Base-by-base conservation (phyloP, 2,329 filamentous ascomycete species). In the Bimuria novae-zelandiae region DNA sequence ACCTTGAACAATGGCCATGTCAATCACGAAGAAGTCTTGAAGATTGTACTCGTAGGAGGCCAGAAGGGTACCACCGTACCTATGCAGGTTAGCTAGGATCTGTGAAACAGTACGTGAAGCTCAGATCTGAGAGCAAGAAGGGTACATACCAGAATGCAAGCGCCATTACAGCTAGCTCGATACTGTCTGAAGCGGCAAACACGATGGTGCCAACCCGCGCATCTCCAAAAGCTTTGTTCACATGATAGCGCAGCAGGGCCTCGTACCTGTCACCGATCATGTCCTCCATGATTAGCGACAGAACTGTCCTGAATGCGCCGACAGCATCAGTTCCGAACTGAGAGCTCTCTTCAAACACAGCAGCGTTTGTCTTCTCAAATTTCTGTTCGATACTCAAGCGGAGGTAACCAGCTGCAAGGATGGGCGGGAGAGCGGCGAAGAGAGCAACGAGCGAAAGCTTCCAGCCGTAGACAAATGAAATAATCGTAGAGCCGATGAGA, bases 301-400 rank as follows among this genome's bases (percentile, higher is more conserved):
- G 77, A 4, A 92, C 89, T 0, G 89, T 92, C 8, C 89, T 81
- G 69, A 90, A 89, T 0, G 88, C 88, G 1, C 85, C 82, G 35
- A 92, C 89, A 3, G 88, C 83, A 68, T 92, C 89, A 1, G 87
- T 83, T 0, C 87, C 89, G 61, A 91, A 90, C 62, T 89, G 84
- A 17, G 88, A 89, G 63, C 86, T 90, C 59, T 88, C 84, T 14
- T 82, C 80, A 60, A 90, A 91, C 0, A 90, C 85, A 10, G 79
- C 80, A 1, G 82, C 81, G 59, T 88, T 89, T 79, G 89, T 83
- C 61, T 83, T 80, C 56, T 89, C 86, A 54, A 90, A 89, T 55
- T 86, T 76, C n/a, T 85, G 70, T 68, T 89, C 86, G 59, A 81
- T 77, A n/a, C 77, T 73, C 37, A 85, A 72, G 11, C 82, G 76